Evolutionary conservation across 1,139 yeast genomes (phyloP).

Genomic region (Protomyces macrosporus): DNA sequence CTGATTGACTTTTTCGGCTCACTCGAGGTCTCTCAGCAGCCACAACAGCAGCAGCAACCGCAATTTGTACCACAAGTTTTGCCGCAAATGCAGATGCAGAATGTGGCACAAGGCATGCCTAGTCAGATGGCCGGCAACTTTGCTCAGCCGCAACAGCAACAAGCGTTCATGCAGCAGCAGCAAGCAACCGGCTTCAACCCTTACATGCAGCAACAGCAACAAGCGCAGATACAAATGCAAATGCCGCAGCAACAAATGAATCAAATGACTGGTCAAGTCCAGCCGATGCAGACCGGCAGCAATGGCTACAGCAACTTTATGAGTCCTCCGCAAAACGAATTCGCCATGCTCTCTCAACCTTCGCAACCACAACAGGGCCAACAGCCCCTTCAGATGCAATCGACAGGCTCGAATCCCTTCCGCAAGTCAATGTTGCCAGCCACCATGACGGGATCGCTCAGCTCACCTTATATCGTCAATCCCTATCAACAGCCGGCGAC

Average conservation of each 20-base stretch:
- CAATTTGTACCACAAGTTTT: slow-evolving; percentile 24
- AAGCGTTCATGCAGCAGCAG: slow-evolving; percentile 31
- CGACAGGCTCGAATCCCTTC: slow-evolving; percentile 30
- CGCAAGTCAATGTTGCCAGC: slow-evolving; percentile 26
- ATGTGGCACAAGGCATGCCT: slow-evolving; percentile 4
- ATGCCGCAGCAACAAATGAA: slow-evolving; percentile 18
- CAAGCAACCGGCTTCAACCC: slow-evolving; percentile 24
- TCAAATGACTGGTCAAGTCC: slow-evolving; percentile 27
- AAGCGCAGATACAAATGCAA: slow-evolving; percentile 27
- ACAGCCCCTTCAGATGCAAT: slow-evolving; percentile 16
- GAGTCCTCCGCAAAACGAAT: slow-evolving; percentile 30
- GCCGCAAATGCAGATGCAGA: slow-evolving; percentile 36
- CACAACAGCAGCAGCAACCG: slow-evolving; percentile 14
- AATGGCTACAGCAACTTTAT: slow-evolving; percentile 47
- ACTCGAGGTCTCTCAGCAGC: slow-evolving; percentile 29
- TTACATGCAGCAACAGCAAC: slow-evolving; percentile 29
- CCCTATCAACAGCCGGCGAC: not conserved
- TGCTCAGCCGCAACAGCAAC: slow-evolving; percentile 31
- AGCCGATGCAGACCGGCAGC: slow-evolving; percentile 11
- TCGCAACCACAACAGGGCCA: not conserved
- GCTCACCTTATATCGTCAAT: not conserved
- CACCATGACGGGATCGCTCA: not conserved
- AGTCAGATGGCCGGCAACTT: not conserved
- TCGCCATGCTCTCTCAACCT: not conserved
- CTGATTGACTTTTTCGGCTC: slow-evolving; percentile 34